Evolutionary conservation across 495 filamentous ascomycete species (phyloP).

Genomic region (Penicillium diatomitis): DNA sequence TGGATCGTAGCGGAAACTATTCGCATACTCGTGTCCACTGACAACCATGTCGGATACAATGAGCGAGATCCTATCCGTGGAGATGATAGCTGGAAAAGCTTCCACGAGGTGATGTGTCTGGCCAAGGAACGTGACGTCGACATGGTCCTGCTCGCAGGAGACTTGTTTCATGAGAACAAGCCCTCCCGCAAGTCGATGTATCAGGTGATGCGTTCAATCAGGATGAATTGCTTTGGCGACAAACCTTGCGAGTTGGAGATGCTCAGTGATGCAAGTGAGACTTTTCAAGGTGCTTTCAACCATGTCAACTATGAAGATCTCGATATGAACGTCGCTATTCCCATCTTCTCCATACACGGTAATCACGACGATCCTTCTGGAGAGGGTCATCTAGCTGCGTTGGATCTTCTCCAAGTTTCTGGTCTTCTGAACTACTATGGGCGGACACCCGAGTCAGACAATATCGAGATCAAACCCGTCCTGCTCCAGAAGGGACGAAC

Average conservation of each 20-base stretch:
- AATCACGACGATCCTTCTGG: conserved; percentile 98
- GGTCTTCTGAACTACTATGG: conserved; percentile 96
- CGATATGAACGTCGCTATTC: conserved; percentile 95
- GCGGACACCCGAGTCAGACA: conserved; percentile 80
- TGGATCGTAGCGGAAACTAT: conserved; percentile 72
- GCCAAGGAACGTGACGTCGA: conserved; percentile 84
- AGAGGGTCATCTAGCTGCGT: conserved; percentile 77
- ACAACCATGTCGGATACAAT: conserved; percentile 95
- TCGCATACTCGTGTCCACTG: conserved; percentile 86
- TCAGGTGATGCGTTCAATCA: conserved; percentile 86
- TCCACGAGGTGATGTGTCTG: conserved; percentile 90
- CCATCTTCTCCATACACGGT: conserved; percentile 96
- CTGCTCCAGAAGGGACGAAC: conserved; percentile 89
- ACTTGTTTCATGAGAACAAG: conserved; percentile 98
- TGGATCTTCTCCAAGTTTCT: conserved; percentile 85
- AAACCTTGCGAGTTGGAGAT: conserved; percentile 95
- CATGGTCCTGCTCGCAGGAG: conserved; percentile 90
- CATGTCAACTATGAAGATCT: conserved; percentile 97
- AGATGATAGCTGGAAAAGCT: conserved; percentile 94
- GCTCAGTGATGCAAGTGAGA: conserved; percentile 82
- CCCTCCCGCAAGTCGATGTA: conserved; percentile 95
- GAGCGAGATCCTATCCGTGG: conserved; percentile 89
- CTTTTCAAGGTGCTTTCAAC: conserved; percentile 74
- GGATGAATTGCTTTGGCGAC: conserved; percentile 88
- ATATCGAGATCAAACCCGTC: conserved; percentile 83